Evolutionary conservation across 768 basidiomycete species (phyloP).

Genomic region (Austroboletus festivus): DNA sequence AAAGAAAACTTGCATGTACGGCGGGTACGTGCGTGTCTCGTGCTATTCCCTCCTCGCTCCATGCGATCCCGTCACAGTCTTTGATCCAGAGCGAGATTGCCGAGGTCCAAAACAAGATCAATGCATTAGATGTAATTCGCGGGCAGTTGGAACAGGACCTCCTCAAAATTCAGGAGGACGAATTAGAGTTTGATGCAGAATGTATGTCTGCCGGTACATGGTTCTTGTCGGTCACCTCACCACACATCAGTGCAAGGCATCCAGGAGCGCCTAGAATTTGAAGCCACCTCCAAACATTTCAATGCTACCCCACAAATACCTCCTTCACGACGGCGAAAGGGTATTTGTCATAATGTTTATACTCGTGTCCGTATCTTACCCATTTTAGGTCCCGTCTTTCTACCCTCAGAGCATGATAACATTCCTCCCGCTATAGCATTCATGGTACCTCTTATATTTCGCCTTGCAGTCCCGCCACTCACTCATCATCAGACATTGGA

Average conservation of each 20-base stretch:
- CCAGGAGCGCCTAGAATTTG: slow-evolving; percentile 76
- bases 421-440: slow-evolving; percentile 93
- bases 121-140: slow-evolving; percentile 76
- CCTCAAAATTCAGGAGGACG: slow-evolving; percentile 88
- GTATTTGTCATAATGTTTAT: slow-evolving; percentile 5
- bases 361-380: slow-evolving; percentile 4
- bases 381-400: slow-evolving; percentile 78
- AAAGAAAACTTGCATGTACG: slow-evolving; percentile 91
- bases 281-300: slow-evolving; percentile 37
- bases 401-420: slow-evolving; percentile 96
- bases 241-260: slow-evolving; percentile 74
- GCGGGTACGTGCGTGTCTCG: slow-evolving; percentile 47
- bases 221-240: slow-evolving; percentile 4
- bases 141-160: slow-evolving; percentile 78
- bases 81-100: slow-evolving; percentile 83
- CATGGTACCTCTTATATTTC: slow-evolving; percentile 59
- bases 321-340: slow-evolving; percentile 35
- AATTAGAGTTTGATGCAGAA: slow-evolving; percentile 95
- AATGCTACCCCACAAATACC: slow-evolving; percentile 14
- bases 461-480: neutral
- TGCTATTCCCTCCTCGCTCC: slow-evolving; percentile 4
- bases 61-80: slow-evolving; percentile 45
- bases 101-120: slow-evolving; percentile 89
- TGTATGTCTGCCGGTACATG: slow-evolving; percentile 47
- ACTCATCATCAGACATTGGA: slow-evolving; percentile 64